Conservation (phyloP, 2,329 filamentous ascomycete species). For the Grosmannia serpens region DNA sequence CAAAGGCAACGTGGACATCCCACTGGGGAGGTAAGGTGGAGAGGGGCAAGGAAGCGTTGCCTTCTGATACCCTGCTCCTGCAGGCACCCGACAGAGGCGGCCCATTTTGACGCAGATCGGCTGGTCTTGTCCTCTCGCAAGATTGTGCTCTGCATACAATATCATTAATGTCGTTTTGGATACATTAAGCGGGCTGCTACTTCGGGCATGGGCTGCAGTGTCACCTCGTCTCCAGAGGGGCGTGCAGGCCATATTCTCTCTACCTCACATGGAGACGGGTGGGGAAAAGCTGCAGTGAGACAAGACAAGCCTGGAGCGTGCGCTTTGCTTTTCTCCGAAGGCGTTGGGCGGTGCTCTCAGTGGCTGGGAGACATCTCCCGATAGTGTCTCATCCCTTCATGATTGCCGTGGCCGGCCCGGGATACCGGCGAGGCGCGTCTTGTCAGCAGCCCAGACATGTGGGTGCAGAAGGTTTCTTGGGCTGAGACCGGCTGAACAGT, state of each 20-base stretch:
- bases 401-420: no score
- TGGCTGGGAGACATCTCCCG: background rate
- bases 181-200: background rate
- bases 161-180: background rate
- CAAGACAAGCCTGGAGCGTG: background rate
- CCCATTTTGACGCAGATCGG: background rate
- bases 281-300: background rate
- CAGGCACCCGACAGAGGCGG: background rate
- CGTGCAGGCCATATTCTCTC: background rate
- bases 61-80: background rate
- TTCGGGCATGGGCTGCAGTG: background rate
- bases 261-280: background rate
- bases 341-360: background rate
- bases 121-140: background rate
- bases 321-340: background rate
- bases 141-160: background rate
- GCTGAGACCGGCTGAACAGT: no score
- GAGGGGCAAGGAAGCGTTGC: no score
- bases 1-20: background rate
- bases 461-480: background rate
- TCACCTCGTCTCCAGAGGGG: background rate
- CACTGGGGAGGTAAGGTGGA: background rate
- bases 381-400: background rate
- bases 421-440: background rate
- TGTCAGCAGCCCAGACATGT: background rate